A percentile compares a stretch with the other conserved stretches of the same genome.
These are phyloP conservation scores for Cercophora newfieldiana DNA, from an alignment of 495 filamentous ascomycete genomes.

Conservation along the genomic window DNA sequence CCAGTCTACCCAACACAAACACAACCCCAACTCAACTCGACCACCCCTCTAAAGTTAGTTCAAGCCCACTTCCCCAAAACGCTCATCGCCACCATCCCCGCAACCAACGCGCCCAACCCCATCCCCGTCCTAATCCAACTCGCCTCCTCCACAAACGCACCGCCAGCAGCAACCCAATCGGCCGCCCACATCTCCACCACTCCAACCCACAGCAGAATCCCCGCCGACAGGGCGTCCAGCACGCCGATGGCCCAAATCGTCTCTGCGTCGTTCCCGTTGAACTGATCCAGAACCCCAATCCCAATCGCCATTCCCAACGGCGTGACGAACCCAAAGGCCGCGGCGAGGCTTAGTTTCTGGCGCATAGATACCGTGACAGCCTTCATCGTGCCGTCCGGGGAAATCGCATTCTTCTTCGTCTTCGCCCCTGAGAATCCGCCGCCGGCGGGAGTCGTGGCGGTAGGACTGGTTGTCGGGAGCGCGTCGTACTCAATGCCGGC, in stretches of 20 bases:
- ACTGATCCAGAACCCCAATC: conserved; percentile 50
- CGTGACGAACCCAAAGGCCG: conserved; percentile 53
- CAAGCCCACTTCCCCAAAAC: conserved; percentile 36
- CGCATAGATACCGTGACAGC: conserved; percentile 34
- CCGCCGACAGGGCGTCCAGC: conserved; percentile 56
- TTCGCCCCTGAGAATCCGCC: too few relatives aligned
- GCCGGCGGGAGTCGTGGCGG: too few relatives aligned
- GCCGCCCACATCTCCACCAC: conserved; percentile 59
- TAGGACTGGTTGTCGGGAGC: background rate
- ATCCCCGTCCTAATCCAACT: conserved; percentile 23
- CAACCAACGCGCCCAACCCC: conserved; percentile 21
- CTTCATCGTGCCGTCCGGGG: background rate
- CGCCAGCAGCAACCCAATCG: conserved; percentile 47
- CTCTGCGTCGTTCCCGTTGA: conserved; percentile 56
- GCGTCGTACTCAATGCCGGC: background rate
- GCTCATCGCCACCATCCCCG: conserved; percentile 31
- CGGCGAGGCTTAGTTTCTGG: conserved; percentile 49
- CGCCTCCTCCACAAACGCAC: conserved; percentile 19
- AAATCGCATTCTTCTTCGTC: too few relatives aligned
- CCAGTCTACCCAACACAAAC: too few relatives aligned
- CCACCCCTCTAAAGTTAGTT: too few relatives aligned
- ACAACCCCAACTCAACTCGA: too few relatives aligned
- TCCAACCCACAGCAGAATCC: conserved; percentile 61
- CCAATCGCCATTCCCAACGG: conserved; percentile 61
- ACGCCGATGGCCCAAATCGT: conserved; percentile 59